phyloP scores from a whole-genome alignment of 257 asterid genomes.

The Rehmannia glutinosa region DNA sequence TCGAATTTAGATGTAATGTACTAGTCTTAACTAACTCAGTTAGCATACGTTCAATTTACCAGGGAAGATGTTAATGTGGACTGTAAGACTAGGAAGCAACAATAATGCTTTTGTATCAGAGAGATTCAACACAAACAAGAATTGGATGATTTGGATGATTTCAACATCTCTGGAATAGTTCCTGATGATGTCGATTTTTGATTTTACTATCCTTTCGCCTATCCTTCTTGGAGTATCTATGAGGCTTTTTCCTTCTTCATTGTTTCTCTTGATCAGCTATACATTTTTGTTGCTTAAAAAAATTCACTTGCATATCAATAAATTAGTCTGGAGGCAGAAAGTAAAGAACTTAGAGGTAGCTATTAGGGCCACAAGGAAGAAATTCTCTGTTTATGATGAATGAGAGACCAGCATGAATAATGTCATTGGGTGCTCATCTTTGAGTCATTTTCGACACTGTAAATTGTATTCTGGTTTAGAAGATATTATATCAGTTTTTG shows the following conservation, averaged over 20 bases:
- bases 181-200: not conserved
- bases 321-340: not conserved
- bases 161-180: not conserved
- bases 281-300: too few relatives aligned
- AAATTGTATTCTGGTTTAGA: not conserved
- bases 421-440: not conserved
- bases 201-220: not conserved
- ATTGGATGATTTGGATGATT: not conserved
- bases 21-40: not conserved
- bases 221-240: not conserved
- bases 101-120: not conserved
- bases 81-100: not conserved
- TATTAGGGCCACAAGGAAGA: not conserved
- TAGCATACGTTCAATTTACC: not conserved
- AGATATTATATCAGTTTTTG: not conserved
- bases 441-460: not conserved
- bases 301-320: not conserved
- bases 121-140: too few relatives aligned
- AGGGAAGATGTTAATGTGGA: not conserved
- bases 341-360: not conserved
- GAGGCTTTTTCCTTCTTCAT: not conserved
- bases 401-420: not conserved
- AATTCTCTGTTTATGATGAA: not conserved
- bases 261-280: not conserved
- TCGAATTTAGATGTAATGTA: not conserved